A percentile compares a stretch with the other conserved stretches of the same genome.
These are phyloP conservation scores for Lasiosphaeria ovina DNA, from an alignment of 495 filamentous ascomycete genomes.

Conservation along the genomic window DNA sequence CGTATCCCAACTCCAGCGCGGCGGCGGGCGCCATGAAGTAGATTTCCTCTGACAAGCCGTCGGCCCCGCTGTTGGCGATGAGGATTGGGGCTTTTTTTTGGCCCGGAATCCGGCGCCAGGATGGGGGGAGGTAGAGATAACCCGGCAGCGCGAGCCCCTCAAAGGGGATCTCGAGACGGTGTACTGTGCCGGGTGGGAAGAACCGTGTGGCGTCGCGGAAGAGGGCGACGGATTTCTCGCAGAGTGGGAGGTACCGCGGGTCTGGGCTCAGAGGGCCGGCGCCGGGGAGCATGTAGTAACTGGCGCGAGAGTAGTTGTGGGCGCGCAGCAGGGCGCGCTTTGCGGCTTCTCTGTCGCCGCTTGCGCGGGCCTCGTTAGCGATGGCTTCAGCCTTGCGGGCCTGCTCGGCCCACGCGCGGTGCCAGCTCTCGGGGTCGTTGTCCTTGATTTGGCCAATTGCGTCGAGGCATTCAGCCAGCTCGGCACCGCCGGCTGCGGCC, in stretches of 20 bases:
- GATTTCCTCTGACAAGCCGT: constrained; percentile 49
- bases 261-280: constrained; percentile 10
- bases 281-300: constrained; percentile 34
- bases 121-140: constrained; percentile 41
- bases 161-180: constrained; percentile 41
- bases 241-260: constrained; percentile 16
- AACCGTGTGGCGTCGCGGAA: constrained; percentile 26
- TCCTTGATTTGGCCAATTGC: constrained; percentile 38
- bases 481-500: constrained; percentile 35
- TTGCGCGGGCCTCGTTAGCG: constrained; percentile 27
- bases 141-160: constrained; percentile 34
- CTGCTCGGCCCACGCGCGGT: constrained; percentile 29
- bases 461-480: constrained; percentile 43
- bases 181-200: constrained; percentile 12
- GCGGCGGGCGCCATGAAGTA: constrained; percentile 32
- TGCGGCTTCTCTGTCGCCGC: constrained; percentile 30
- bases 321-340: constrained; percentile 36
- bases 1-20: constrained; percentile 42
- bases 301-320: constrained; percentile 43
- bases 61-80: constrained; percentile 38
- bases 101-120: constrained; percentile 18
- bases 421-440: constrained; percentile 43
- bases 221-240: constrained; percentile 17
- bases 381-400: constrained; percentile 33
- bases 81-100: constrained; percentile 40